A percentile compares a stretch with the other conserved stretches of the same genome.
phyloP scores from a whole-genome alignment of 163 green algal genomes.

The Trebouxiophyceae sp. region DNA sequence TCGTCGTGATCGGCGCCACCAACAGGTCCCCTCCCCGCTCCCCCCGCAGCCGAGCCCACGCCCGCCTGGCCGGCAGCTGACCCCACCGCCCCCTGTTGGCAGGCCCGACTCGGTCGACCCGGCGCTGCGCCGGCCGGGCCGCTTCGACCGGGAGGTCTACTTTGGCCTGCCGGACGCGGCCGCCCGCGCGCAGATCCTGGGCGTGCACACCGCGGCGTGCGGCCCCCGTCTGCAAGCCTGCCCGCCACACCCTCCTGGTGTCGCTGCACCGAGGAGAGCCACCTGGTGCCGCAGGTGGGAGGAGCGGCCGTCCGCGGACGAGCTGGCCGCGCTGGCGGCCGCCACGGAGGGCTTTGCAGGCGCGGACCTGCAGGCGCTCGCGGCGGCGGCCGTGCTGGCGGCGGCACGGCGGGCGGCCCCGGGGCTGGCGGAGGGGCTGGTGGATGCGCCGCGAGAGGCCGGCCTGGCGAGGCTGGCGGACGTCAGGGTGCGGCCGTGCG shows the following conservation, averaged over 20 bases:
- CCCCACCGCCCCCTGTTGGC: background rate
- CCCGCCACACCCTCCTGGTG: too few relatives aligned
- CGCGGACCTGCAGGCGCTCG: slow-evolving; percentile 48
- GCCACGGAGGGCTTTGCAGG: slow-evolving; percentile 44
- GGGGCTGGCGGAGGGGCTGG: background rate
- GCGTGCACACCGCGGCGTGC: slow-evolving; percentile 40
- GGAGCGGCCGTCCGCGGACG: background rate
- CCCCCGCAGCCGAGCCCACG: background rate
- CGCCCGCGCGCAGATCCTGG: slow-evolving; percentile 34
- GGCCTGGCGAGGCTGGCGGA: too few relatives aligned
- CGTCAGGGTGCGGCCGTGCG: too few relatives aligned
- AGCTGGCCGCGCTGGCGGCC: slow-evolving; percentile 33
- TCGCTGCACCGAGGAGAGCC: background rate
- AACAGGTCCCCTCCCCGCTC: slow-evolving; percentile 32
- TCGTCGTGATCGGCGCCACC: slow-evolving; percentile 62
- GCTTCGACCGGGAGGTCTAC: slow-evolving; percentile 73
- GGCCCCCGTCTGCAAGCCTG: background rate
- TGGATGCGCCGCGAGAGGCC: background rate
- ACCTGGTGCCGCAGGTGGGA: slow-evolving; percentile 13
- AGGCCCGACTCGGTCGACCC: slow-evolving; percentile 70
- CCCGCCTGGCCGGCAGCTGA: background rate
- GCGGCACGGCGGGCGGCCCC: slow-evolving; percentile 25
- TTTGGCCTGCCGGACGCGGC: slow-evolving; percentile 41
- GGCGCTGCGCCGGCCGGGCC: slow-evolving; percentile 66
- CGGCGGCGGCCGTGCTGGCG: slow-evolving; percentile 39